Conservation (phyloP, 2,329 filamentous ascomycete species). For the Arthrobotrys musiformis region DNA sequence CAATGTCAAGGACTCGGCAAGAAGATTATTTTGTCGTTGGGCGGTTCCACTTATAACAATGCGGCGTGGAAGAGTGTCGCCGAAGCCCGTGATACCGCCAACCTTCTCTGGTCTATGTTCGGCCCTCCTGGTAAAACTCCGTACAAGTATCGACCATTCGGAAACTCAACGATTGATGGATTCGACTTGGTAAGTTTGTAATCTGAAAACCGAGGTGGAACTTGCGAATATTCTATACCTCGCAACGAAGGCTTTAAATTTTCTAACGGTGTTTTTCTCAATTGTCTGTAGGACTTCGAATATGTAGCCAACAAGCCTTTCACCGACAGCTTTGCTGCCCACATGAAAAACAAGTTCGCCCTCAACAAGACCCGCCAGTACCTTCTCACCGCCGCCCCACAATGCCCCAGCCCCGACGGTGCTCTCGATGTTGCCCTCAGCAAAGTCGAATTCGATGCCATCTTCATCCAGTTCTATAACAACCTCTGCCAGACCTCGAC, state of each 20-base stretch:
- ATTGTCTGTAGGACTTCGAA: constrained; percentile 49
- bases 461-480: constrained; percentile 76
- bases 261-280: not conserved
- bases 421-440: constrained; percentile 64
- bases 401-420: constrained; percentile 73
- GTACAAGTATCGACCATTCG: constrained; percentile 73
- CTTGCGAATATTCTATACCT: not conserved
- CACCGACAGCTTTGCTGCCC: constrained; percentile 70
- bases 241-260: not conserved
- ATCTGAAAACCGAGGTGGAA: too few species aligned
- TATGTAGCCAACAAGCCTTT: constrained; percentile 65
- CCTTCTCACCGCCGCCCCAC: constrained; percentile 74
- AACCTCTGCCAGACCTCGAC: constrained; percentile 71
- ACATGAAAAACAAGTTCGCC: constrained; percentile 70
- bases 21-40: constrained; percentile 77
- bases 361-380: constrained; percentile 64
- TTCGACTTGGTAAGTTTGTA: constrained; percentile 70
- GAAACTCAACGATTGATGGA: constrained; percentile 73
- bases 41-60: constrained; percentile 76
- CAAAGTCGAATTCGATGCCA: constrained; percentile 69
- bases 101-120: constrained; percentile 77
- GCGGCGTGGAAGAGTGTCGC: constrained; percentile 61
- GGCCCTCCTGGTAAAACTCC: constrained; percentile 64
- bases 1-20: constrained; percentile 73
- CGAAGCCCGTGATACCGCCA: constrained; percentile 69